These are phyloP conservation scores for Wickerhamomyces silvicola DNA, from an alignment of 805 yeast genomes.

Conservation along the genomic window DNA sequence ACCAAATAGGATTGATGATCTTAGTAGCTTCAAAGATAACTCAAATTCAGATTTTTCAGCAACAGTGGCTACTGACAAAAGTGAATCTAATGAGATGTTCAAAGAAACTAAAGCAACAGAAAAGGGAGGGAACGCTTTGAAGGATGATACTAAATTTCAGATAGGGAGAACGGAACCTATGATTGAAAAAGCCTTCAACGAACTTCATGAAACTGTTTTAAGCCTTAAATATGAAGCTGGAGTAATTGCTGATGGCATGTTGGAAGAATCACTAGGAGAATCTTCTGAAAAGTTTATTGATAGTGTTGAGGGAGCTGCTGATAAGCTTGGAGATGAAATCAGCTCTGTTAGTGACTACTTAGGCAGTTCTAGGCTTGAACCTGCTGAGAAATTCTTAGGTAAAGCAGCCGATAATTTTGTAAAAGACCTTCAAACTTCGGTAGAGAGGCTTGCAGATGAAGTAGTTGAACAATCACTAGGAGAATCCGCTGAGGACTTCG, in stretches of 20 bases:
- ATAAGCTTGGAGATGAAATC: constrained; percentile 1
- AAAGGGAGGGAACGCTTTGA: no score
- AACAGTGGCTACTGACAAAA: no score
- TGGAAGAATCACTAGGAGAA: constrained; percentile 6
- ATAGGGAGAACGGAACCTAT: no score
- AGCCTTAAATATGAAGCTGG: not conserved
- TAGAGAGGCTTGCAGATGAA: not conserved
- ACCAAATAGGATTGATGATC: not conserved
- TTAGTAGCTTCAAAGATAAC: no score
- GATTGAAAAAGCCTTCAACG: not conserved
- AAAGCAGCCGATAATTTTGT: constrained; percentile 1
- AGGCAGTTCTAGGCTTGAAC: no score
- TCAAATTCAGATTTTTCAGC: no score
- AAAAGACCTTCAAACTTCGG: not conserved
- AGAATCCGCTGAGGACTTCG: not conserved
- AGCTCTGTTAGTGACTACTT: not conserved
- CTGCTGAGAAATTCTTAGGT: constrained; percentile 1
- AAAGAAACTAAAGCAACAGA: no score
- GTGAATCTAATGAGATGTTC: no score
- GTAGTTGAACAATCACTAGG: not conserved
- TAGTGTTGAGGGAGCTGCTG: constrained; percentile 2
- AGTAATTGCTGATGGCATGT: constrained; percentile 2
- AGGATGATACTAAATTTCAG: no score
- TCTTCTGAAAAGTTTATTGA: constrained; percentile 5
- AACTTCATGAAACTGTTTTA: not conserved